These are phyloP conservation scores for Periglandula ipomoeae DNA, from an alignment of 2,329 filamentous ascomycete species.

Conservation along the genomic window DNA sequence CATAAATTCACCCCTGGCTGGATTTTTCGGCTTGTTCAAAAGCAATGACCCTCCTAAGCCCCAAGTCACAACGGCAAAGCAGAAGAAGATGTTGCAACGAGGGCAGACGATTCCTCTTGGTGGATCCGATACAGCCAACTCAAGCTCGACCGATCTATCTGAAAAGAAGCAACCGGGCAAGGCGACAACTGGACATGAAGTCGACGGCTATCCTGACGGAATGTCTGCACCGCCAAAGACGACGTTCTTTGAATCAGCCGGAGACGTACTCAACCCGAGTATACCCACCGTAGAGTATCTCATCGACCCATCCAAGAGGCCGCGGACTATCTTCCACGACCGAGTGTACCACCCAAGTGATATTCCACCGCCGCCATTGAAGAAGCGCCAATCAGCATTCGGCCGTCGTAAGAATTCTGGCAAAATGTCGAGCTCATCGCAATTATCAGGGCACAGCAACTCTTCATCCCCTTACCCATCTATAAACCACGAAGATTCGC, in stretches of 20 bases:
- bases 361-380: conserved; percentile 72
- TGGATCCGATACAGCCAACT: conserved; percentile 18
- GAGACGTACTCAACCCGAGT: conserved; percentile 84
- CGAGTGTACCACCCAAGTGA: conserved; percentile 89
- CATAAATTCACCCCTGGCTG: conserved; percentile 37
- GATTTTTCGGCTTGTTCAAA: conserved; percentile 68
- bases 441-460: conserved; percentile 17
- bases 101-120: conserved; percentile 58
- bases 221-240: conserved; percentile 74
- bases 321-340: conserved; percentile 92
- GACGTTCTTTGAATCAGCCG: conserved; percentile 89
- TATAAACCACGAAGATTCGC: conserved; percentile 33
- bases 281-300: conserved; percentile 75
- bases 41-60: conserved; percentile 41
- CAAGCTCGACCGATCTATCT: conserved; percentile 9
- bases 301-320: conserved; percentile 70
- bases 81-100: conserved; percentile 63
- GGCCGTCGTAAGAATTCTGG: conserved; percentile 22
- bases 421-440: conserved; percentile 15
- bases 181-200: conserved; percentile 42
- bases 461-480: conserved; percentile 25
- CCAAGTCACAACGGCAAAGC: conserved; percentile 45
- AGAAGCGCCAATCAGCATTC: conserved; percentile 37
- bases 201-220: conserved; percentile 32
- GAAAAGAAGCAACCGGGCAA: conserved; percentile 18